A percentile compares a stretch with the other conserved stretches of the same genome.
phyloP scores from a whole-genome alignment of 1,284 basidiomycete genomes.

The Trametes sp. region DNA sequence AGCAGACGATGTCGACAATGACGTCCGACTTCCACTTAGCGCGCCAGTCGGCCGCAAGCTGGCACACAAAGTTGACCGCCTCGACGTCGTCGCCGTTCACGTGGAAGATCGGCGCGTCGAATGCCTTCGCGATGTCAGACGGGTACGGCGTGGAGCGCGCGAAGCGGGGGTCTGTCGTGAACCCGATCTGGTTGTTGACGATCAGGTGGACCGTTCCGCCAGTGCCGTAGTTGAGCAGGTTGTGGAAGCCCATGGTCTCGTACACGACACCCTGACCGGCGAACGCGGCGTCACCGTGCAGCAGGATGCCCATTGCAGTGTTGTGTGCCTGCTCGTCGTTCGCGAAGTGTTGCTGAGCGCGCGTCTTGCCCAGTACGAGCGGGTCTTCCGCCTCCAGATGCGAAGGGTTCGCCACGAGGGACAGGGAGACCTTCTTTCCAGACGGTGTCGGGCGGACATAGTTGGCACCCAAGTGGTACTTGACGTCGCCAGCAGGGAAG shows the following conservation, averaged over 20 bases:
- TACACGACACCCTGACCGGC: constrained; percentile 99
- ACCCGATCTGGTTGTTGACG: constrained; percentile 99
- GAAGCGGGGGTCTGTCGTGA: constrained; percentile 99
- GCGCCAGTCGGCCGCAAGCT: constrained; percentile 97
- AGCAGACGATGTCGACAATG: constrained; percentile 98
- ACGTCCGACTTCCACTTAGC: constrained; percentile 99
- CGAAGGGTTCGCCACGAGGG: constrained; percentile 98
- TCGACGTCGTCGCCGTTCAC: constrained; percentile 99
- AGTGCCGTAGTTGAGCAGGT: constrained; percentile 95
- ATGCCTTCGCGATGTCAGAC: constrained; percentile 98
- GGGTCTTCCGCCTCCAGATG: constrained; percentile 98
- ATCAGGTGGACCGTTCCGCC: constrained; percentile 99
- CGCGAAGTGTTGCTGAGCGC: constrained; percentile 96
- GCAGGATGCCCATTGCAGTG: constrained; percentile 92
- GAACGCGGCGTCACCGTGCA: constrained; percentile 99
- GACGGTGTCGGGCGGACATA: constrained; percentile 98
- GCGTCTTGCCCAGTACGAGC: constrained; percentile 98
- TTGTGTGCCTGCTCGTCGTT: constrained; percentile 80
- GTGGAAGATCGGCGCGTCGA: constrained; percentile 99
- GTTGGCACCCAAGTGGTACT: constrained; percentile 99
- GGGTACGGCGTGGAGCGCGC: constrained; percentile 98
- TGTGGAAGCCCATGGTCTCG: constrained; percentile 99
- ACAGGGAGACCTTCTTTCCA: constrained; percentile 97
- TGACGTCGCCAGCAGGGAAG: constrained; percentile 95
- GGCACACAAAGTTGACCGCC: constrained; percentile 98